These are phyloP conservation scores for Daldinia grandis DNA, from an alignment of 495 filamentous ascomycete genomes.

Conservation along the genomic window DNA sequence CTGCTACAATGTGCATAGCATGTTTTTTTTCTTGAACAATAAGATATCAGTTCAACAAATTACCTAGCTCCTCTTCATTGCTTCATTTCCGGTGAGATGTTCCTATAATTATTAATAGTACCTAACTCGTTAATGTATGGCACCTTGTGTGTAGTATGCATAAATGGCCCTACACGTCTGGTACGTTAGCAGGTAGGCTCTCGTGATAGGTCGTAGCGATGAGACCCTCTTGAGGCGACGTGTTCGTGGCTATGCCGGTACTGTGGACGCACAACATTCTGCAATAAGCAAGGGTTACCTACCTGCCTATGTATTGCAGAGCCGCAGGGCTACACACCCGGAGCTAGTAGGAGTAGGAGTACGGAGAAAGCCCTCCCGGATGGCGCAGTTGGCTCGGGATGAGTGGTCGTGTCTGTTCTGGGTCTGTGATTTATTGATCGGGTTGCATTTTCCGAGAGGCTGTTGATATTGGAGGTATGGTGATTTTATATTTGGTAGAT, in stretches of 20 bases:
- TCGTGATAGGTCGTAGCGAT: neutral
- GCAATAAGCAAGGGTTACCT: slow-evolving; percentile 3
- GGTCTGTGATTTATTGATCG: neutral
- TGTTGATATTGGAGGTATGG: neutral
- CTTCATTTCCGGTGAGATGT: neutral
- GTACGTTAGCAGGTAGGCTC: slow-evolving; percentile 3
- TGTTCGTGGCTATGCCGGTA: neutral
- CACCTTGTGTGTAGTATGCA: neutral
- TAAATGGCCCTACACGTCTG: neutral
- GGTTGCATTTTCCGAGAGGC: neutral
- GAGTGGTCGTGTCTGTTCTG: neutral
- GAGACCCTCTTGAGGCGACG: neutral
- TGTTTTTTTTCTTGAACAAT: slow-evolving; percentile 13
- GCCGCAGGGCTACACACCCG: neutral
- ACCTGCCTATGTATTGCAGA: too few species aligned
- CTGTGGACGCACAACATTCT: neutral
- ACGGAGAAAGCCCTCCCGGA: slow-evolving; percentile 8
- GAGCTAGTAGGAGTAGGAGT: neutral
- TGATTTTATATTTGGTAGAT: too few species aligned
- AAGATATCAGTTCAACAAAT: slow-evolving; percentile 13
- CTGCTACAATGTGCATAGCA: slow-evolving; percentile 26
- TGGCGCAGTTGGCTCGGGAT: slow-evolving; percentile 1
- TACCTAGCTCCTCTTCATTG: neutral
- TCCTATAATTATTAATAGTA: neutral
- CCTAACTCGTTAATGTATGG: neutral